Evolutionary conservation across 768 basidiomycete species (phyloP).

Genomic region (Tricholoma sp.): DNA sequence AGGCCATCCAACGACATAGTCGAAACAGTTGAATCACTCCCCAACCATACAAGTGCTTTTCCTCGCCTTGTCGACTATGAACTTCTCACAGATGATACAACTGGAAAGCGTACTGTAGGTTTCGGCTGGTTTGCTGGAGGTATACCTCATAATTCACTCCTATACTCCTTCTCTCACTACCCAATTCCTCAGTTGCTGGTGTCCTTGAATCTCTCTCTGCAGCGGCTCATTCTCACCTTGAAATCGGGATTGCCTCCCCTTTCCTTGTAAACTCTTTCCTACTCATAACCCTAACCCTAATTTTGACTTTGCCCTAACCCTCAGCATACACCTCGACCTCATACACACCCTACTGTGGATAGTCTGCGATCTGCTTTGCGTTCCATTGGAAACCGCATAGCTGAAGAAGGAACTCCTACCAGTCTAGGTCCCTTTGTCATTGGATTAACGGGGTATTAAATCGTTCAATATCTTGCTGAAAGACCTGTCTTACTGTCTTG

Average conservation of each 20-base stretch:
- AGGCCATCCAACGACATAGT: conserved; percentile 9
- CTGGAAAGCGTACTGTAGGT: conserved; percentile 75
- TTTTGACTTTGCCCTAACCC: conserved; percentile 1
- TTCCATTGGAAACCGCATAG: conserved; percentile 52
- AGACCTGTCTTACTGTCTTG: neutral
- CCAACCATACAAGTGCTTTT: conserved; percentile 7
- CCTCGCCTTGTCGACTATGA: conserved; percentile 82
- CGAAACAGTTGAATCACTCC: neutral
- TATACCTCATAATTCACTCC: conserved; percentile 28
- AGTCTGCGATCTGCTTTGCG: conserved; percentile 48
- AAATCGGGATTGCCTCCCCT: conserved; percentile 75
- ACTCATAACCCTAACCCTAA: conserved; percentile 7
- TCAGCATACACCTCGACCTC: conserved; percentile 77
- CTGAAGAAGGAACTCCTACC: conserved; percentile 51
- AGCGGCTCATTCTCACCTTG: conserved; percentile 74
- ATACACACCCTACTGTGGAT: conserved; percentile 59
- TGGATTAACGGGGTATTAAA: conserved; percentile 70
- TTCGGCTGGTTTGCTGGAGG: conserved; percentile 95
- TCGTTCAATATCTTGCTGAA: neutral
- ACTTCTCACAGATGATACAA: conserved; percentile 50
- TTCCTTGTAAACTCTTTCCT: conserved; percentile 56
- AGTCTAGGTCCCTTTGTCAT: conserved; percentile 73
- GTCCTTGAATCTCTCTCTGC: conserved; percentile 76
- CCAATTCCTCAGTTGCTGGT: conserved; percentile 58
- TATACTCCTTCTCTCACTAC: neutral